These are phyloP conservation scores for Phytopythium helicoides DNA, from an alignment of 352 stramenopile genomes.

Conservation along the genomic window DNA sequence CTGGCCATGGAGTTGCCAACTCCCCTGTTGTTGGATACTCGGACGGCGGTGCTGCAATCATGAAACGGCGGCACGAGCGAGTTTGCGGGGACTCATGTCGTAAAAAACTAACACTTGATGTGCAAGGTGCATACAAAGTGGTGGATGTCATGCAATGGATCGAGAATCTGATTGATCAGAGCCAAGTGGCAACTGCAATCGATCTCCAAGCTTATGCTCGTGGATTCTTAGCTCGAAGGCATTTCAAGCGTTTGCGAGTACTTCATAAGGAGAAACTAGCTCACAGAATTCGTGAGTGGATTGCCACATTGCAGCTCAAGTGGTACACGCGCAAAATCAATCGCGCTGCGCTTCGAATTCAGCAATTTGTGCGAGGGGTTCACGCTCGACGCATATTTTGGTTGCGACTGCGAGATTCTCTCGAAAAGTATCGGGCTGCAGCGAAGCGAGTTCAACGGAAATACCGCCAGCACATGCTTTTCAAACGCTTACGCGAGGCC, in stretches of 20 bases:
- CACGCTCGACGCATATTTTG: slow-evolving; percentile 17
- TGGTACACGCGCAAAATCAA: slow-evolving; percentile 14
- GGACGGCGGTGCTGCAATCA: neutral
- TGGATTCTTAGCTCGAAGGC: slow-evolving; percentile 8
- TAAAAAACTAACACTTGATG: neutral
- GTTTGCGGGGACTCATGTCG: slow-evolving; percentile 10
- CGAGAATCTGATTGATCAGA: slow-evolving; percentile 7
- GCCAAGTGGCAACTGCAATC: slow-evolving; percentile 10
- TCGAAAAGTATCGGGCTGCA: slow-evolving; percentile 7
- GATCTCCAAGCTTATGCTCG: slow-evolving; percentile 16
- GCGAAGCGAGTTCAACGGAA: slow-evolving; percentile 9
- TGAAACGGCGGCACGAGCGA: slow-evolving; percentile 10
- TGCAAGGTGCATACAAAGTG: neutral
- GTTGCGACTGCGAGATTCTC: slow-evolving; percentile 12
- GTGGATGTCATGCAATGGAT: slow-evolving; percentile 17
- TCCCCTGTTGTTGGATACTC: neutral
- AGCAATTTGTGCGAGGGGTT: slow-evolving; percentile 20
- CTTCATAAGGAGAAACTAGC: slow-evolving; percentile 13
- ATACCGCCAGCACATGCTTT: slow-evolving; percentile 6
- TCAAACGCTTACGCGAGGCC: slow-evolving; percentile 8
- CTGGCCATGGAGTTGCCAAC: neutral
- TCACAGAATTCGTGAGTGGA: slow-evolving; percentile 22
- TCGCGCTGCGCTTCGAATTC: slow-evolving; percentile 16
- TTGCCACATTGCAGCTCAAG: slow-evolving; percentile 13
- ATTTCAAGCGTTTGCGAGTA: slow-evolving; percentile 16